phyloP scores from a whole-genome alignment of 768 basidiomycete genomes.

The Polyporus arcularius region DNA sequence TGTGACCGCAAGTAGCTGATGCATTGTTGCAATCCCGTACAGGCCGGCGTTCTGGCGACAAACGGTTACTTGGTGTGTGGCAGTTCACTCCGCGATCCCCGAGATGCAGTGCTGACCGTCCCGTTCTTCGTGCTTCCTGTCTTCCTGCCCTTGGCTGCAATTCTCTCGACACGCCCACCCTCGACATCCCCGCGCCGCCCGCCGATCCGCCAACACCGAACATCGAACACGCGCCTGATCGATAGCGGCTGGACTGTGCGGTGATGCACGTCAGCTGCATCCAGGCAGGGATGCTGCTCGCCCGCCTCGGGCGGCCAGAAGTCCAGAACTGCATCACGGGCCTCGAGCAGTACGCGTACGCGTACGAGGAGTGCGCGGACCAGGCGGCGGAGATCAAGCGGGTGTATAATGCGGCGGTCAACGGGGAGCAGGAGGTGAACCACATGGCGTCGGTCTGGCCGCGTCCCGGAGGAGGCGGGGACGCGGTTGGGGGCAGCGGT shows the following conservation, averaged over 20 bases:
- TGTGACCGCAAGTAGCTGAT: neutral
- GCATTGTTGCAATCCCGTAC: neutral
- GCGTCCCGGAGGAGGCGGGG: slow-evolving; percentile 6
- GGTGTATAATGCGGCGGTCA: slow-evolving; percentile 44
- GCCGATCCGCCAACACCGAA: neutral
- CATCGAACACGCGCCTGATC: neutral
- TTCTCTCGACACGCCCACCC: neutral
- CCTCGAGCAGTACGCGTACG: slow-evolving; percentile 84
- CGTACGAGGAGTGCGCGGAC: slow-evolving; percentile 84
- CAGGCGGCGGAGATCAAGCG: slow-evolving; percentile 66
- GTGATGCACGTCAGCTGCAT: slow-evolving; percentile 88
- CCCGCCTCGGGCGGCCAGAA: slow-evolving; percentile 80
- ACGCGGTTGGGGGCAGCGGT: neutral
- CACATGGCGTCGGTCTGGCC: slow-evolving; percentile 43
- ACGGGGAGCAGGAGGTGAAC: slow-evolving; percentile 39
- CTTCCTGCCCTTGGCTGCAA: neutral
- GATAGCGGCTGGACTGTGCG: slow-evolving; percentile 77
- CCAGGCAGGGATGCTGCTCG: slow-evolving; percentile 80
- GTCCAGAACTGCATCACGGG: slow-evolving; percentile 83
- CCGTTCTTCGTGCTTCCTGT: neutral
- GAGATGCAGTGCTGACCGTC: neutral
- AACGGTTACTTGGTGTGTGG: slow-evolving; percentile 81
- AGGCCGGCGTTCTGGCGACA: slow-evolving; percentile 81
- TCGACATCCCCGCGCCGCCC: neutral
- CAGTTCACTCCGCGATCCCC: slow-evolving; percentile 3